These are phyloP conservation scores for Ustilago tritici DNA, from an alignment of 1,284 basidiomycete genomes.

Conservation along the genomic window DNA sequence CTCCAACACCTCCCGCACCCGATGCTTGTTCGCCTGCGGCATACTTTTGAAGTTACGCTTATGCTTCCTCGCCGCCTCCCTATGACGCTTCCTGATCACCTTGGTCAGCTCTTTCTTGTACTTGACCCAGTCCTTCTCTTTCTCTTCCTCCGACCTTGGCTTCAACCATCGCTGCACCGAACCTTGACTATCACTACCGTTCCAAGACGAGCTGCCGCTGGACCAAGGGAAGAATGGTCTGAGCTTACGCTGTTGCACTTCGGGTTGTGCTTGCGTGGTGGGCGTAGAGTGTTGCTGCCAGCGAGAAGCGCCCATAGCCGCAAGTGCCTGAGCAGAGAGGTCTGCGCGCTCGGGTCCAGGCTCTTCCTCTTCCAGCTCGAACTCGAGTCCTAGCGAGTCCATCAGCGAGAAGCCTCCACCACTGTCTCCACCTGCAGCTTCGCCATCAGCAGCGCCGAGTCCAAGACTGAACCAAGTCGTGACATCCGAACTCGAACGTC, in stretches of 20 bases:
- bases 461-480: conserved; percentile 32
- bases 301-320: conserved; percentile 6
- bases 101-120: conserved; percentile 52
- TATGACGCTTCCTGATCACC: conserved; percentile 59
- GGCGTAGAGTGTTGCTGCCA: conserved; percentile 5
- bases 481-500: conserved; percentile 4
- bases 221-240: conserved; percentile 23
- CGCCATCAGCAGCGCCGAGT: conserved; percentile 2
- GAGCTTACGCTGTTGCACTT: conserved; percentile 13
- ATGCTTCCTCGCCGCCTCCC: conserved; percentile 61
- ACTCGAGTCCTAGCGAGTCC: conserved; percentile 54
- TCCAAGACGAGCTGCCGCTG: conserved; percentile 20
- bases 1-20: not conserved
- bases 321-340: not conserved
- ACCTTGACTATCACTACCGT: conserved; percentile 14
- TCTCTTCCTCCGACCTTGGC: conserved; percentile 43
- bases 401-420: conserved; percentile 57
- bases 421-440: conserved; percentile 11
- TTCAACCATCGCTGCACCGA: conserved; percentile 41
- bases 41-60: conserved; percentile 32
- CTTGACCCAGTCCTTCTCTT: conserved; percentile 38
- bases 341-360: conserved; percentile 9
- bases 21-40: conserved; percentile 10
- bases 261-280: not conserved
- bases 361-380: conserved; percentile 52